These are phyloP conservation scores for Phytopythium mirpurense DNA, from an alignment of 352 stramenopile species.

Conservation along the genomic window DNA sequence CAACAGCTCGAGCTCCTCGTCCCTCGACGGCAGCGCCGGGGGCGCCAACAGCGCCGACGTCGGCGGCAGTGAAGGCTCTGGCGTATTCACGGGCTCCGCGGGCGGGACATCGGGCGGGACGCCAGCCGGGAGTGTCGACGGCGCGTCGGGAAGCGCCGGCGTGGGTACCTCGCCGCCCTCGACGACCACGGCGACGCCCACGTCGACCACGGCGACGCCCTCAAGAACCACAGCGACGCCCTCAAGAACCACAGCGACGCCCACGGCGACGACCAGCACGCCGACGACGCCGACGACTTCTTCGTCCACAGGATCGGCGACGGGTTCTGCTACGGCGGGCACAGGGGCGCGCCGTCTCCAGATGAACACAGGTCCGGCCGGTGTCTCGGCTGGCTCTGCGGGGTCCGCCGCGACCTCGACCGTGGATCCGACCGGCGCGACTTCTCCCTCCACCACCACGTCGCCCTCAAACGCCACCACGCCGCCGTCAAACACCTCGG, in stretches of 20 bases:
- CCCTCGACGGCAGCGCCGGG: slow-evolving; percentile 13
- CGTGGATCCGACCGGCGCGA: too few species aligned
- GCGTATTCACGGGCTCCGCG: slow-evolving; percentile 9
- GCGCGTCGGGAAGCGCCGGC: slow-evolving; percentile 9
- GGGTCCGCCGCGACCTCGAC: slow-evolving; percentile 6
- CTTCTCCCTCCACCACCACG: too few species aligned
- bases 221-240: slow-evolving; percentile 19
- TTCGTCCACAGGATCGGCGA: slow-evolving; percentile 4
- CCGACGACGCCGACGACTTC: slow-evolving; percentile 13
- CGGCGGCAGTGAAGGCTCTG: slow-evolving; percentile 14
- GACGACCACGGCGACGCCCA: slow-evolving; percentile 7
- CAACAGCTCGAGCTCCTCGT: slow-evolving; percentile 14
- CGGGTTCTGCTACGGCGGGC: background rate
- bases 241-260: slow-evolving; percentile 18
- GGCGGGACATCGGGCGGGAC: slow-evolving; percentile 10
- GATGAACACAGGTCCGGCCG: background rate
- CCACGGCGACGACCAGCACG: slow-evolving; percentile 10
- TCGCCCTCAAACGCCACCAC: slow-evolving; percentile 1
- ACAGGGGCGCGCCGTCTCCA: background rate
- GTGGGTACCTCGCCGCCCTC: background rate
- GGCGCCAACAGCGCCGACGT: slow-evolving; percentile 12
- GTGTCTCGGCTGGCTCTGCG: background rate
- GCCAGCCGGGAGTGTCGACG: slow-evolving; percentile 9
- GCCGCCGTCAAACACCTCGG: slow-evolving; percentile 3
- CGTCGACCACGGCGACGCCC: slow-evolving; percentile 12